Base-by-base conservation (phyloP, 805 yeast species). In the Candida caryicola region DNA sequence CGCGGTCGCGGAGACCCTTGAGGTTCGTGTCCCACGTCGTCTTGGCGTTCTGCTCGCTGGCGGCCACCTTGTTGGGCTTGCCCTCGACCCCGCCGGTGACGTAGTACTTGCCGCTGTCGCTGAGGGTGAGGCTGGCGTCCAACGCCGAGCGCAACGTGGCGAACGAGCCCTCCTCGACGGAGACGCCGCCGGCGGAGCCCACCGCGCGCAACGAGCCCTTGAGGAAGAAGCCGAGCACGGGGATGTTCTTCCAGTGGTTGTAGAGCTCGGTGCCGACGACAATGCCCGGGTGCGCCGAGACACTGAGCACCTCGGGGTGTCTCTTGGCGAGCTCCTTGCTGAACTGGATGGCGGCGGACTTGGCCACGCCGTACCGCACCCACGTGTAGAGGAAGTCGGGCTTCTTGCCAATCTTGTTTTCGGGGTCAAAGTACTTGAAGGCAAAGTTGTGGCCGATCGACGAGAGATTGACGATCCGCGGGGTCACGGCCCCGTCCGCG, bases 221-320 rank as follows among this genome's bases (percentile, higher is more conserved):
- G 14, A 55, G 37, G 5, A 56, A 25, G 6, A 40, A 40, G 8
- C 64, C 66, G 5, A 61, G 9, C 8, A 50, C 34, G 3, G 60
- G 57, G 34, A 57, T 30, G 14, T 39, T 46, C 31, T 47, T 55
- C 63, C 62, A 58, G 40, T 55, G 43, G 35, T 52, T 51, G 45
- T 59, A 66, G 17, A 67, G 52, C 21, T 47, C 61, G 2, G 73
- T 64, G 5, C 53, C 59, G 13, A 62, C 40, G 33, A 67, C 51
- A 3, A 64, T 47, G 1, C 73, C 73, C 1, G 73, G 73, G 36
- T 68, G 73, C 2, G 63, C 60, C 0, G 72, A 44, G n/a, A 62
- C 40, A 4, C 54, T 48, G 19, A 64, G 44, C 8, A 66, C 58
- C n/a, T 57, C 47, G 4, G 69, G 69, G 39, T 58, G 43, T 17